Conservation (phyloP, 225 moss, liverwort and hornwort species). For the Pleurozium schreberi region DNA sequence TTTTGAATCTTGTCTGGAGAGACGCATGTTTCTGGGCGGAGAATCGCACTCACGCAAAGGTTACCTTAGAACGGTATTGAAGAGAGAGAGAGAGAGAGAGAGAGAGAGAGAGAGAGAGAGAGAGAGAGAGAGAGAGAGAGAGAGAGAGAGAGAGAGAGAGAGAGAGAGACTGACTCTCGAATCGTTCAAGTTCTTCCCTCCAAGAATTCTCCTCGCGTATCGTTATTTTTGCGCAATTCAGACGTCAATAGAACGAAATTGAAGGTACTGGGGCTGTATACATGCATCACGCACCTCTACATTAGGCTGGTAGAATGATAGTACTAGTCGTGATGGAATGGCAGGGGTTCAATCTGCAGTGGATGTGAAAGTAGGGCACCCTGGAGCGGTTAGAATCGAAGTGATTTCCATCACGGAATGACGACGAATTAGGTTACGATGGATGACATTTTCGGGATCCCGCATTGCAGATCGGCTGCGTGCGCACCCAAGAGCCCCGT, state of each 20-base stretch:
- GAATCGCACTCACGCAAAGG: not conserved
- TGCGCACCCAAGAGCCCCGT: conserved; percentile 52
- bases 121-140: not conserved
- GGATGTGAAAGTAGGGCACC: not conserved
- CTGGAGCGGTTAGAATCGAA: not conserved
- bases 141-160: too few species aligned
- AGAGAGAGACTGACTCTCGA: not conserved
- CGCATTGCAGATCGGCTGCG: conserved; percentile 29
- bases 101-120: too few species aligned
- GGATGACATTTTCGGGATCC: not conserved
- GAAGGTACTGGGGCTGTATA: not conserved
- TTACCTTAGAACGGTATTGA: not conserved
- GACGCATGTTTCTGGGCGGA: not conserved
- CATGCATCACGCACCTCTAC: not conserved
- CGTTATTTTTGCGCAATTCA: not conserved
- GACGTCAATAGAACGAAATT: not conserved
- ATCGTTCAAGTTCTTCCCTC: not conserved
- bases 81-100: too few species aligned
- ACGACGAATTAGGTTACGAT: not conserved
- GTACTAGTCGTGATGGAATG: not conserved
- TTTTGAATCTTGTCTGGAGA: not conserved
- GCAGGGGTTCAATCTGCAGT: not conserved
- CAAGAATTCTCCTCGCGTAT: not conserved
- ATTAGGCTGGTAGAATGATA: not conserved
- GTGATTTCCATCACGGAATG: not conserved